Conservation (phyloP, 208 protist genomes). For the Acanthamoeba sp. region DNA sequence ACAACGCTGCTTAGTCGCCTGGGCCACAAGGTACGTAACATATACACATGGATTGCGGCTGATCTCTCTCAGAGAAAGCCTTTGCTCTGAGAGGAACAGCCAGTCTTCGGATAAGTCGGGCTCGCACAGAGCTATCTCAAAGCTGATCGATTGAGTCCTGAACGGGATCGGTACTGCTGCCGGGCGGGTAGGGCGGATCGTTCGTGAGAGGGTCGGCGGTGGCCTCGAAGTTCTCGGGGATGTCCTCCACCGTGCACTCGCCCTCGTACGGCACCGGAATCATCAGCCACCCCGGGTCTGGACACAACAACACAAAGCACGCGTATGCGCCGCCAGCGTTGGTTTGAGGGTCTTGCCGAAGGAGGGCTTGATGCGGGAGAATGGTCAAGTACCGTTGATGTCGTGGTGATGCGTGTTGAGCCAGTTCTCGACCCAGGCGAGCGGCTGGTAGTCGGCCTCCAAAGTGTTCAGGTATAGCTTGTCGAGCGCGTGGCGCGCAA, state of each 20-base stretch:
- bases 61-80: not conserved
- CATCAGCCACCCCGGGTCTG: conserved; percentile 43
- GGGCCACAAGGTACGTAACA: too few species aligned
- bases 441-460: not conserved
- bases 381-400: not conserved
- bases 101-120: not conserved
- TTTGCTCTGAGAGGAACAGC: too few species aligned
- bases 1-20: too few species aligned
- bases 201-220: not conserved
- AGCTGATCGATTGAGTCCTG: not conserved
- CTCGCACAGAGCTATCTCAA: not conserved
- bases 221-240: not conserved
- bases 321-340: not conserved
- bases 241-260: not conserved
- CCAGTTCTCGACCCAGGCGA: conserved; percentile 44
- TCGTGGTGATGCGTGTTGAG: conserved; percentile 35
- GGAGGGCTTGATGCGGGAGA: not conserved
- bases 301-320: not conserved
- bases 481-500: not conserved
- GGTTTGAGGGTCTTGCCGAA: too few species aligned
- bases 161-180: not conserved
- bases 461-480: not conserved
- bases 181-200: not conserved
- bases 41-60: too few species aligned
- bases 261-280: not conserved